Base-by-base conservation (phyloP, 306 rosid genomes). In the Cicer chorassanicum region DNA sequence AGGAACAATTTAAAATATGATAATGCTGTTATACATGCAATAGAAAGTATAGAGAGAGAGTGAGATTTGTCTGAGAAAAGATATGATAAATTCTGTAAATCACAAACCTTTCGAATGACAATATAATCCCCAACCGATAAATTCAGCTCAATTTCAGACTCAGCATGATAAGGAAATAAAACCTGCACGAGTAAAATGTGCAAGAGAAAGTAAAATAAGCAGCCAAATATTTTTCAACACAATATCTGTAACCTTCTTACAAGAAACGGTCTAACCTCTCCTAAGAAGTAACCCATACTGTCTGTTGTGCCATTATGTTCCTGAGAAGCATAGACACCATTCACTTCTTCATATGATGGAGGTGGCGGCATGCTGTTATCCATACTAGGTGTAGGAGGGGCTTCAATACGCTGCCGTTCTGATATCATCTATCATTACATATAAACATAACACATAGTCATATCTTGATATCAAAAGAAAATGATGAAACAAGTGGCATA, bases 331-430 rank as follows among this genome's bases (percentile, higher is more conserved):
- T 81, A 84, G 68, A 91, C 82, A 71, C 95, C 95, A 76, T 94
- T 90, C 53, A 81, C 88, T 85, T 91, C 97, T 82, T 94, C 97
- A 74, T 91, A 94, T 80, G 92, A 60, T 50, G 98, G 97, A 61
- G 95, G 97, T 65, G 98, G 94, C 11, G 98, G 89, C 91, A 86
- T 85, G 70, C 66, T 79, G 77, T 59, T 83, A 38, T 91, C 96
- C 78, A 86, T 80, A 60, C 68, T 86, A 57, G 89, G 90, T 72
- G 76, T 73, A 66, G 97, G 96, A 77, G 97, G 91, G 55, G 97
- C 98, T 83, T 91, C 98, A 74, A 94, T 94, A 54, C 96, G 82
- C 74, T 91, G 97, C 42, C 93, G 85, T 81, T 91, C 98, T 8
- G 94, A 86, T 75, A 87, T 70, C 98, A 94, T 94, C 98, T 94